A percentile compares a stretch with the other conserved stretches of the same genome.
phyloP scores from a whole-genome alignment of 176 grass and related monocot genomes.

The Zea luxurians region DNA sequence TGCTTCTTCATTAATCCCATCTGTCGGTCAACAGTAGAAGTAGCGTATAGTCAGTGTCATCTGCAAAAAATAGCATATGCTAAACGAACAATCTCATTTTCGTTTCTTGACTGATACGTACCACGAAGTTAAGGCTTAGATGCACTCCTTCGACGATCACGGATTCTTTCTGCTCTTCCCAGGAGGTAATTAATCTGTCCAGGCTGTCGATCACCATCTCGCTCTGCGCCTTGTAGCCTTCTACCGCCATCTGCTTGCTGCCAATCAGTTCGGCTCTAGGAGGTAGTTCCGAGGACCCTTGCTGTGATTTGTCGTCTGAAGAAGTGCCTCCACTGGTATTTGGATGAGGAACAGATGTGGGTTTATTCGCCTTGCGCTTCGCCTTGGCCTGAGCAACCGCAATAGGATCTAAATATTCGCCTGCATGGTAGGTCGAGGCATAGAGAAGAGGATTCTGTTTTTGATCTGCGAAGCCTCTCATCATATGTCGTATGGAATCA shows the following conservation, averaged over 20 bases:
- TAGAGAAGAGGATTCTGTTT: constrained; percentile 87
- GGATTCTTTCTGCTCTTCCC: constrained; percentile 94
- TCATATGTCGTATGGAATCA: constrained; percentile 97
- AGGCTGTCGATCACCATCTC: constrained; percentile 98
- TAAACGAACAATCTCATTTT: neutral
- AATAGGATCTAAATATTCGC: constrained; percentile 77
- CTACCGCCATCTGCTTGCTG: constrained; percentile 78
- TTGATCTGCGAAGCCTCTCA: constrained; percentile 85
- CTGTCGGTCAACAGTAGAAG: constrained; percentile 44
- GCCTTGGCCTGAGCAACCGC: constrained; percentile 79
- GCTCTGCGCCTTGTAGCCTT: constrained; percentile 92
- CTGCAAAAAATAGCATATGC: constrained; percentile 8
- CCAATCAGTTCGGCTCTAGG: constrained; percentile 59
- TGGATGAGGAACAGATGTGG: constrained; percentile 42
- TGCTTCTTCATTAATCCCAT: constrained; percentile 99
- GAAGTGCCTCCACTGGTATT: constrained; percentile 38
- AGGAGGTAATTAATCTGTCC: constrained; percentile 86
- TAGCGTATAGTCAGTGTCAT: constrained; percentile 29
- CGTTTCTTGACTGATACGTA: constrained; percentile 38
- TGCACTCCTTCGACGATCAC: constrained; percentile 97
- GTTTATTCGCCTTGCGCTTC: constrained; percentile 72
- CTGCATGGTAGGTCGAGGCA: constrained; percentile 96
- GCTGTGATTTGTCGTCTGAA: constrained; percentile 51
- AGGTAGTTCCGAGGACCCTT: constrained; percentile 37
- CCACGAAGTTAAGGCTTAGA: constrained; percentile 98